Base-by-base conservation (phyloP, 768 basidiomycete species). In the Agrocybe pediades region DNA sequence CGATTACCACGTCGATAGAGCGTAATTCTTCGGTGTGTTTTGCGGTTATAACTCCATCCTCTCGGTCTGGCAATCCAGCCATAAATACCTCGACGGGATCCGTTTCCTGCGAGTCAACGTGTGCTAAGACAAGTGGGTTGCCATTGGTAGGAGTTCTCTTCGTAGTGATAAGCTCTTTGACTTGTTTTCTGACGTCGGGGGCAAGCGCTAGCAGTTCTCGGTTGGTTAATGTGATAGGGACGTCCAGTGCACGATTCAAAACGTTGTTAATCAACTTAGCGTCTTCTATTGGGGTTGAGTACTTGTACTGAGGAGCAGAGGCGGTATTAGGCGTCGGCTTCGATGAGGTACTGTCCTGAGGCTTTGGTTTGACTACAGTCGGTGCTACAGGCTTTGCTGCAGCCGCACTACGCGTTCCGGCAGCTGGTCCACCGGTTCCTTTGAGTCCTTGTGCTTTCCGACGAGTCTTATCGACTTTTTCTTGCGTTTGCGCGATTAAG, bases 191-290 rank as follows among this genome's bases (percentile, higher is more conserved):
- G 6, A 67, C 45, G 1, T 61, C 62, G 0, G 63, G 62, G 0
- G 65, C 47, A 6, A 51, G 42, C 0, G 57, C 54, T 0, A 59
- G 40, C 3, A 66, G 49, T 43, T 66, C 61, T 2, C 50, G 41
- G 7, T 41, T 49, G 2, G 63, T 56, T 2, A 66, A 24, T 0
- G 54, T 54, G 8, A 66, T 52, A 3, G 59, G 21, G 2, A 24
- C 44, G 9, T 62, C 56, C 6, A 66, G 41, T 2, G 51, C 44
- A 0, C 43, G 30, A 15, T 61, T 29, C 2, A 57, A 44, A 1
- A 62, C 48, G 5, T 27, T 39, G 2, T 46, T 43, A 16, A 55
- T 20, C 0, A 57, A 6, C 15, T 30, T 41, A 1, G 55, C 19
- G 19, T 60, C 49, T 48, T 66, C 63, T 3, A 58, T 49, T 1